Base-by-base conservation (phyloP, 192 early-diverging fungal species). In the Umbelopsis vinacea region DNA sequence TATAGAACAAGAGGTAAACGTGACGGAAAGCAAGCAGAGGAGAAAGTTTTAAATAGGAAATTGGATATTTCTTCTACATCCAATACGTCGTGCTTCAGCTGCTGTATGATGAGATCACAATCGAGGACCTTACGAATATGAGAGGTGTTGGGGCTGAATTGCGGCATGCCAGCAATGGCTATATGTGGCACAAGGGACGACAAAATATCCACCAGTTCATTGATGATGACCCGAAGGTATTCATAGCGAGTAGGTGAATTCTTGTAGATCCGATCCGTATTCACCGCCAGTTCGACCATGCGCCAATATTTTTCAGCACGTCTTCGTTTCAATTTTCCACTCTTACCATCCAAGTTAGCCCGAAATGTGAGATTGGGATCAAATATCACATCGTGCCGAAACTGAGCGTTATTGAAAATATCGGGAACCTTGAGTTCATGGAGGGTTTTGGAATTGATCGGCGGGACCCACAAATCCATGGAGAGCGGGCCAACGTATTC, bases 351-450 rank as follows among this genome's bases (percentile, higher is more conserved):
- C 21, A 88, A 83, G 80, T 94, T 94, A 52, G 93, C 94, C 11
- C 94, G 89, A 84, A 97, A 97, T 76, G 93, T 89, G 24, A 97
- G 87, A 73, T 94, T 89, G 4, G 93, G 90, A 76, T 97, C 94
- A 77, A 97, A 94, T 37, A 92, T 83, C 57, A 97, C 85, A 76
- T 97, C 95, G 72, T 97, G 95, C 9, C 95, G 89, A 11, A 97
- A 85, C 57, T 94, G 93, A 38, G 91, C 81, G 74, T 93, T 95
- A 54, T 89, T 85, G 74, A 97, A 83, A 40, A 97, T 94, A 83
- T 92, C 91, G 53, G 89, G 80, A 67, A 96, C 82, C 47, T 92
- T 88, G 15, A 97, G 83, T 79, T 97, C 95, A 40, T 92, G 87
- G 68, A 97, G 82, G 0, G 95, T 95, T 67, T 92, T 93, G n/a